phyloP scores from a whole-genome alignment of 371 early-diverging fungal genomes.

The Coemansia sp. region DNA sequence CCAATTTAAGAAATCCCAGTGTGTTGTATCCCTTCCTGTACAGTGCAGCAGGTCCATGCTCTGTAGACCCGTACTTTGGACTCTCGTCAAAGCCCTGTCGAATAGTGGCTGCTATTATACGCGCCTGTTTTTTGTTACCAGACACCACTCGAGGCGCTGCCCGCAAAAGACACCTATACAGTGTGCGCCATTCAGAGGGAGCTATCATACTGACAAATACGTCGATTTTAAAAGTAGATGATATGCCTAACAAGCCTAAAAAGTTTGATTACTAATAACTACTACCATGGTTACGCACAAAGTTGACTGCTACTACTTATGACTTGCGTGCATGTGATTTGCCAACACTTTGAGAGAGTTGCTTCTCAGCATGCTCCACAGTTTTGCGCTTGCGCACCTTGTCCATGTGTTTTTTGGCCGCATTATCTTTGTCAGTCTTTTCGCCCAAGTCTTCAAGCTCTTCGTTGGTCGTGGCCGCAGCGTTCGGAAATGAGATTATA shows the following conservation, averaged over 20 bases:
- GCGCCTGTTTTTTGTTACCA: conserved; percentile 6
- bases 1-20: conserved; percentile 35
- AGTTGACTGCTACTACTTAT: background rate
- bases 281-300: background rate
- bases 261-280: background rate
- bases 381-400: conserved; percentile 91
- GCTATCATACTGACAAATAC: conserved; percentile 2
- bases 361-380: conserved; percentile 92
- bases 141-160: conserved; percentile 22
- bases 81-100: conserved; percentile 29
- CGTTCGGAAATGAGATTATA: conserved; percentile 92
- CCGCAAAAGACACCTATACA: conserved; percentile 32
- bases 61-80: background rate
- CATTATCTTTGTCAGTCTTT: conserved; percentile 92
- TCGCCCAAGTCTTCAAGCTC: conserved; percentile 97
- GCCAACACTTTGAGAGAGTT: conserved; percentile 69
- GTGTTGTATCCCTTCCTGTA: conserved; percentile 31
- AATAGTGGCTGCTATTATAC: conserved; percentile 9
- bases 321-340: background rate
- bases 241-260: background rate
- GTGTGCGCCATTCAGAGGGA: conserved; percentile 15
- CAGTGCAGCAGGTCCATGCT: conserved; percentile 1
- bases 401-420: conserved; percentile 96
- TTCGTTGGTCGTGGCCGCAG: conserved; percentile 94
- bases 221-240: background rate